Conservation (phyloP, 768 basidiomycete genomes). For the Bullera alba region DNA sequence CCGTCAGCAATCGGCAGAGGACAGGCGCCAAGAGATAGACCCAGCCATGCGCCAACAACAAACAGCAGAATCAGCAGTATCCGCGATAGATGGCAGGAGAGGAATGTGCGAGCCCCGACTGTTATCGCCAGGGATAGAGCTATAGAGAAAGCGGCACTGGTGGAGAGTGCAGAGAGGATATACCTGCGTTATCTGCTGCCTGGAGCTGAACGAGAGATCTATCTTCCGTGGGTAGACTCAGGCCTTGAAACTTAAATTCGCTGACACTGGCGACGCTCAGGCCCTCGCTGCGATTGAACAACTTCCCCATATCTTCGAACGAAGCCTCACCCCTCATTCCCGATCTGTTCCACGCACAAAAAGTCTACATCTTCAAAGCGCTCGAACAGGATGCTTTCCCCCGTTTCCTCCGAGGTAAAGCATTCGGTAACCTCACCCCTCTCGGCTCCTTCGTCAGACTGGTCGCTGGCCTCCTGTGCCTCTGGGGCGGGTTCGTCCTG, state of each 20-base stretch:
- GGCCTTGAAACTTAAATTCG: not conserved
- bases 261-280: conserved; percentile 19
- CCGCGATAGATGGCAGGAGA: conserved; percentile 10
- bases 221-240: conserved; percentile 59
- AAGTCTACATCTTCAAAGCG: conserved; percentile 91
- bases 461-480: conserved; percentile 69
- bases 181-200: conserved; percentile 87
- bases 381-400: conserved; percentile 69
- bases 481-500: conserved; percentile 91
- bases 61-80: conserved; percentile 2
- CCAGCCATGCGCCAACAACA: conserved; percentile 3
- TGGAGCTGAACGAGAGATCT: conserved; percentile 92
- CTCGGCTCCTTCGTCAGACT: conserved; percentile 80
- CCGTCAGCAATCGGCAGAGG: not conserved
- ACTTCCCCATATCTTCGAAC: conserved; percentile 71
- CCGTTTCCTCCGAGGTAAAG: conserved; percentile 88
- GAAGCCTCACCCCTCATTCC: conserved; percentile 61
- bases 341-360: conserved; percentile 94
- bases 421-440: conserved; percentile 95
- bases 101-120: conserved; percentile 60
- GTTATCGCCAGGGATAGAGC: conserved; percentile 86
- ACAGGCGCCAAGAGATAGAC: conserved; percentile 7
- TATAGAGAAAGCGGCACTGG: conserved; percentile 80
- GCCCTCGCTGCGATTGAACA: conserved; percentile 79
- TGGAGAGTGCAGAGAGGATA: conserved; percentile 91